A percentile compares a stretch with the other conserved stretches of the same genome.
Conservation (phyloP, 2,329 filamentous ascomycete species). For the Arthrocladium fulminans region DNA sequence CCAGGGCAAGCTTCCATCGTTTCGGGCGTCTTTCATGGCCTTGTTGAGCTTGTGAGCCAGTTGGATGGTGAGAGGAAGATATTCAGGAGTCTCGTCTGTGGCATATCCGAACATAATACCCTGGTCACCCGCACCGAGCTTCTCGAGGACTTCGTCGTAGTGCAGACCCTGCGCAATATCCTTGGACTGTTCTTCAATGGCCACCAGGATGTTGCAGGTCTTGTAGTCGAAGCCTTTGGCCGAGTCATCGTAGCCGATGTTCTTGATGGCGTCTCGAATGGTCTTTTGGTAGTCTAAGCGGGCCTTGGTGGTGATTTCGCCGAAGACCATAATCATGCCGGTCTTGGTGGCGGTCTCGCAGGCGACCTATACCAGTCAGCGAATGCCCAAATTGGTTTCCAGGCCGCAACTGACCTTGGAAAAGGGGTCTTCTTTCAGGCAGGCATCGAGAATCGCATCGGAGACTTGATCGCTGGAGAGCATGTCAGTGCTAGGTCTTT, state of each 20-base stretch:
- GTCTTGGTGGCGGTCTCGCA: constrained; percentile 99
- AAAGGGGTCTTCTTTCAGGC: constrained; percentile 83
- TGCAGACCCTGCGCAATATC: constrained; percentile 99
- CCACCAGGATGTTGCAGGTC: constrained; percentile 96
- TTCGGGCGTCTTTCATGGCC: constrained; percentile 83
- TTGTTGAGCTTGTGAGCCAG: constrained; percentile 96
- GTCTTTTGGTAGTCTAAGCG: constrained; percentile 96
- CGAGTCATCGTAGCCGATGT: constrained; percentile 96
- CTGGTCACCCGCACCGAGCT: constrained; percentile 97
- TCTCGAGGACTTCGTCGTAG: constrained; percentile 94
- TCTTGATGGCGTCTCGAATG: constrained; percentile 89
- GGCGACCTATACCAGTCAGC: constrained; percentile 50
- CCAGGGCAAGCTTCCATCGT: constrained; percentile 82
- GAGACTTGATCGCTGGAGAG: constrained; percentile 75
- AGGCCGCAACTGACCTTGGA: constrained; percentile 60
- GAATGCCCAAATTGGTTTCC: constrained; percentile 9
- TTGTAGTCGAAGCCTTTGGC: constrained; percentile 99
- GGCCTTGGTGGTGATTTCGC: constrained; percentile 97
- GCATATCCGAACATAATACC: constrained; percentile 99
- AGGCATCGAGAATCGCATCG: constrained; percentile 97
- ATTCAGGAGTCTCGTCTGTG: constrained; percentile 96
- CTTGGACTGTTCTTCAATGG: constrained; percentile 97
- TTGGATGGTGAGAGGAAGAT: constrained; percentile 86
- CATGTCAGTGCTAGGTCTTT: constrained; percentile 10
- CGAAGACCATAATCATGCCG: constrained; percentile 98